Evolutionary conservation across 2,329 filamentous ascomycete genomes (phyloP).

Genomic region (Hymenoscyphus repandus): DNA sequence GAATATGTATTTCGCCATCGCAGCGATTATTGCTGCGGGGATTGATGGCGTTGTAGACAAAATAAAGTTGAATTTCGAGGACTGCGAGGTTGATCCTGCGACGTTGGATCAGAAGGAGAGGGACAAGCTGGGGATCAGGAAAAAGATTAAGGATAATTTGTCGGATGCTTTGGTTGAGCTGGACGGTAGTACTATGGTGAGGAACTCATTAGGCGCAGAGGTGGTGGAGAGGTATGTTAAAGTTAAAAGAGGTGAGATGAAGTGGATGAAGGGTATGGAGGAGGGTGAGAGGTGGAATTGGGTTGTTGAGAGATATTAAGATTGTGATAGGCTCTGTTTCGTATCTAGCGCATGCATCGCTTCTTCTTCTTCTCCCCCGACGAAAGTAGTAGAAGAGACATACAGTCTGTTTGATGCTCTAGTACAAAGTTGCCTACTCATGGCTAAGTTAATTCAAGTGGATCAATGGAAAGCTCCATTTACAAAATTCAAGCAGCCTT

Average conservation of each 20-base stretch:
- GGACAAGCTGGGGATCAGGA: conserved; percentile 45
- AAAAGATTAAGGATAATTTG: conserved; percentile 50
- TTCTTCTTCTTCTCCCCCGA: too few species aligned
- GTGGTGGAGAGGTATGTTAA: conserved; percentile 51
- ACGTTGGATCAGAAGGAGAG: conserved; percentile 43
- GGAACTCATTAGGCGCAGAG: conserved; percentile 40
- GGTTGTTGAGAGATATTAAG: conserved; percentile 61
- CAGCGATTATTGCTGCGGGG: conserved; percentile 56
- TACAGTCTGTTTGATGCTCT: too few species aligned
- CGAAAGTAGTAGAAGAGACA: too few species aligned
- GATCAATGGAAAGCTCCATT: too few species aligned
- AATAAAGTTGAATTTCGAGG: conserved; percentile 42
- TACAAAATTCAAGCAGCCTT: too few species aligned
- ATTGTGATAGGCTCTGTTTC: too few species aligned
- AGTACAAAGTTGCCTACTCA: too few species aligned
- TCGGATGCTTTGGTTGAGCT: conserved; percentile 50
- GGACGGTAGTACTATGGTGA: conserved; percentile 41
- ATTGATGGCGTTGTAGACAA: conserved; percentile 45
- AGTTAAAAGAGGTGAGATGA: conserved; percentile 55
- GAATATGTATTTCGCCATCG: conserved; percentile 69
- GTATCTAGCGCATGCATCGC: too few species aligned
- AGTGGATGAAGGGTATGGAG: conserved; percentile 44
- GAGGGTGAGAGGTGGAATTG: conserved; percentile 46
- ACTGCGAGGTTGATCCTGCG: conserved; percentile 52
- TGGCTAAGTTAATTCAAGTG: too few species aligned